These are phyloP conservation scores for Trichoderma gracile DNA, from an alignment of 2,329 filamentous ascomycete species.

Conservation along the genomic window DNA sequence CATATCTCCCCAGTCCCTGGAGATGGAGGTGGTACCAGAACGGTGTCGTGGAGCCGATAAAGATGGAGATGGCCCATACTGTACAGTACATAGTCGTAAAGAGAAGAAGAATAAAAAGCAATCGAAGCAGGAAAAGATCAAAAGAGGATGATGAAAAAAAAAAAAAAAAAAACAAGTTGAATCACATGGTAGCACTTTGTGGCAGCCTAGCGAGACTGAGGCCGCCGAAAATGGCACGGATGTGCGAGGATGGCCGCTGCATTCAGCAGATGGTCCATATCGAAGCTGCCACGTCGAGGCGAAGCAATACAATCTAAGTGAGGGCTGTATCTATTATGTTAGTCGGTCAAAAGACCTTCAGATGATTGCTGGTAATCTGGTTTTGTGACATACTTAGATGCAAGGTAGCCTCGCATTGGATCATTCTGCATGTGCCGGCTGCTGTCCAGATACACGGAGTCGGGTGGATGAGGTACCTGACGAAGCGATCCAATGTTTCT, in stretches of 20 bases:
- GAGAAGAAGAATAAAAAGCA: background rate
- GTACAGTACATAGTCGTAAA: background rate
- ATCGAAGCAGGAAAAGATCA: background rate
- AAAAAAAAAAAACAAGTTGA: background rate
- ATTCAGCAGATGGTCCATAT: conserved; percentile 11
- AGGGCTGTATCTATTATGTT: background rate
- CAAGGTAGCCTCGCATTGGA: conserved; percentile 2
- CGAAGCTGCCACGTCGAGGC: conserved; percentile 11
- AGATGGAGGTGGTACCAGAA: conserved; percentile 7
- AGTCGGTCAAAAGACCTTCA: too few relatives aligned
- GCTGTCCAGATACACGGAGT: too few relatives aligned
- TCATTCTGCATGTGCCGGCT: conserved; percentile 16
- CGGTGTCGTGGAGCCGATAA: background rate
- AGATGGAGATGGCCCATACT: background rate
- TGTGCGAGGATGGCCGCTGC: conserved; percentile 8
- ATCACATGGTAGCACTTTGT: conserved; percentile 19
- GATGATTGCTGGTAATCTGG: background rate
- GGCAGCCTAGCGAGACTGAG: conserved; percentile 12
- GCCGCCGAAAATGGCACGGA: conserved; percentile 20
- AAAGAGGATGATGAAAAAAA: background rate
- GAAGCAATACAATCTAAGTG: background rate
- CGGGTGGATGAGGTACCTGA: too few relatives aligned
- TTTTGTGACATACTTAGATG: background rate
- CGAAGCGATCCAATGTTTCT: background rate
- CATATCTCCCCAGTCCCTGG: background rate